Conservation (phyloP, 352 stramenopile species). For the Thraustochytrium sp. region DNA sequence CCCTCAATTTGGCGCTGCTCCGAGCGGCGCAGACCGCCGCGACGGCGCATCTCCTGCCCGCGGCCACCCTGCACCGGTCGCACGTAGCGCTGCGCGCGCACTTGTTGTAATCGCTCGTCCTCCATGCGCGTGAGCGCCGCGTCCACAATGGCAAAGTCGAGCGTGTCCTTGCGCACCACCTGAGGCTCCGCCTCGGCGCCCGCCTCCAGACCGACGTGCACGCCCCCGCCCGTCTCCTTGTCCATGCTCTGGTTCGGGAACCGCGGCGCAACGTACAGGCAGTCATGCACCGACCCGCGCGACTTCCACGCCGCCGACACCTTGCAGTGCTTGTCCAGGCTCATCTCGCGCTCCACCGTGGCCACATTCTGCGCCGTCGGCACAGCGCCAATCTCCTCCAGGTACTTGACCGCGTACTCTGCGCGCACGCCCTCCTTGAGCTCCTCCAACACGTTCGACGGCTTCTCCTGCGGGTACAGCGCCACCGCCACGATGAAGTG, state of each 20-base stretch:
- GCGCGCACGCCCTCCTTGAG: neutral
- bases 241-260: neutral
- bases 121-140: neutral
- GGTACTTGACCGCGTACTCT: constrained; percentile 31
- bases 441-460: neutral
- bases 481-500: constrained; percentile 27
- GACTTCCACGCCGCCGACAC: constrained; percentile 31
- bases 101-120: neutral
- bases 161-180: neutral
- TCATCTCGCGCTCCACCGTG: constrained; percentile 10
- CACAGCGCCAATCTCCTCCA: constrained; percentile 40
- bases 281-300: constrained; percentile 23
- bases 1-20: too few relatives aligned
- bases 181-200: neutral
- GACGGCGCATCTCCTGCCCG: too few relatives aligned
- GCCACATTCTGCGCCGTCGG: neutral
- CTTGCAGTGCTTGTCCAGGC: constrained; percentile 7
- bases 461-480: constrained; percentile 13
- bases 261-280: constrained; percentile 5
- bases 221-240: neutral
- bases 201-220: neutral
- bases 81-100: neutral
- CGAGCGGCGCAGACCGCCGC: too few relatives aligned
- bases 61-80: too few relatives aligned
- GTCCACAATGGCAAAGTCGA: constrained; percentile 32